Evolutionary conservation across 2,329 filamentous ascomycete genomes (phyloP), one percentile per base, ranked within the genome.

Genomic region (Ilyonectria sp.): DNA sequence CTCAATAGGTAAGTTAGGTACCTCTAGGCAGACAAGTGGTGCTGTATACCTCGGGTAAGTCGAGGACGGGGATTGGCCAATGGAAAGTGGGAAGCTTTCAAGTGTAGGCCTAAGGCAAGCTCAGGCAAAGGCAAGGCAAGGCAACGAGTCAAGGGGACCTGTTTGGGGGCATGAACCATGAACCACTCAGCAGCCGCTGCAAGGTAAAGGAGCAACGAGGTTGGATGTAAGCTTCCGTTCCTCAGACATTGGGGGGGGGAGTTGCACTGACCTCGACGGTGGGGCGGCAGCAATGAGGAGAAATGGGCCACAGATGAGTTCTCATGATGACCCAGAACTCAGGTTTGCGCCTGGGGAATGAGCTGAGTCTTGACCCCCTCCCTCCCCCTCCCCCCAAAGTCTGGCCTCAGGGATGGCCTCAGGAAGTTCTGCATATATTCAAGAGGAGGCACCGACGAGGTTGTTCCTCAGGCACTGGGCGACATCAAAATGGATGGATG

Each of bases 81-180:
- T 37, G 46, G 23, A 6, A 29, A 13, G 17, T 7, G 26, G 23
- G 23, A 50, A 26, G 23, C 23, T 50, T 50, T 50, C 47, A 23
- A 31, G 60, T 58, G 37, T 58, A 37, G 21, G 61, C 61, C 37
- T 58, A 44, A 44, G 47, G 47, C 37, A 50, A 9, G 31, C 31
- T 17, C 37, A 40, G 4, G 37, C 40, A 43, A 43, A 33, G 13
- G 35, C 31, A 21, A 56, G 44, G 53, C 49, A 54, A 65, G 40
- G 43, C 50, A 58, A 29, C 19, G 53, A 50, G 40, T 40, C 49
- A 43, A 58, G 50, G 55, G 55, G 47, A 17, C 8, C 37, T 44
- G 26, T 40, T 33, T 43, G 19, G 54, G 40, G 31, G 60, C 63
- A 65, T 65, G 62, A 65, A 65, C 62, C 63, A 65, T 65, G 62